Percentiles rank a stretch among this genome's conserved stretches.
Evolutionary conservation across 306 rosid species (phyloP).

Genomic region (Cicer pinnatifidum): DNA sequence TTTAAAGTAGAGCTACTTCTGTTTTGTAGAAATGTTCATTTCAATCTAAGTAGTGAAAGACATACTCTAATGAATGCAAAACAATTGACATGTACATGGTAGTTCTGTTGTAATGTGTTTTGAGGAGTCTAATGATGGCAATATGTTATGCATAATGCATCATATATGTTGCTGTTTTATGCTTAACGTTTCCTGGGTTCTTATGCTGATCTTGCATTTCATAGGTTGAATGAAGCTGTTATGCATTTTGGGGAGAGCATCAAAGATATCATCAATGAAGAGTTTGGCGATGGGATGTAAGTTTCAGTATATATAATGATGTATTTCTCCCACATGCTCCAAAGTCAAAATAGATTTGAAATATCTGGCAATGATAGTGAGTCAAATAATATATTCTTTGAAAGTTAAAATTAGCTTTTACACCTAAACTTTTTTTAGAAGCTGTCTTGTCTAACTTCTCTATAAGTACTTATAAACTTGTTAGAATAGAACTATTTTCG

Average conservation of each 20-base stretch:
- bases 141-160: conserved; percentile 20
- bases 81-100: background rate
- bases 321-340: conserved; percentile 24
- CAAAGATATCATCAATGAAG: conserved; percentile 92
- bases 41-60: background rate
- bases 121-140: background rate
- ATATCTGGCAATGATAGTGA: no score
- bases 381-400: no score
- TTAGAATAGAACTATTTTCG: no score
- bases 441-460: no score
- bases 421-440: no score
- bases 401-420: no score
- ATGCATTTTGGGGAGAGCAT: conserved; percentile 99
- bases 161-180: conserved; percentile 1
- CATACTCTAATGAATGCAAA: background rate
- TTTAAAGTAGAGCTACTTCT: conserved; percentile 19
- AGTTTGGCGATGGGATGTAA: conserved; percentile 98
- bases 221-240: conserved; percentile 90
- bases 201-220: conserved; percentile 38
- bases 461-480: no score
- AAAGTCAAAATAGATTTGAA: background rate
- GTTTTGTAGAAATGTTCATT: background rate
- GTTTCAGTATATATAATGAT: conserved; percentile 45
- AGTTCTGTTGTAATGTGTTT: conserved; percentile 9
- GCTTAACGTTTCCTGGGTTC: conserved; percentile 10